Evolutionary conservation across 495 filamentous ascomycete genomes (phyloP).

Genomic region (Aspergillus sclerotiicarbonarius): DNA sequence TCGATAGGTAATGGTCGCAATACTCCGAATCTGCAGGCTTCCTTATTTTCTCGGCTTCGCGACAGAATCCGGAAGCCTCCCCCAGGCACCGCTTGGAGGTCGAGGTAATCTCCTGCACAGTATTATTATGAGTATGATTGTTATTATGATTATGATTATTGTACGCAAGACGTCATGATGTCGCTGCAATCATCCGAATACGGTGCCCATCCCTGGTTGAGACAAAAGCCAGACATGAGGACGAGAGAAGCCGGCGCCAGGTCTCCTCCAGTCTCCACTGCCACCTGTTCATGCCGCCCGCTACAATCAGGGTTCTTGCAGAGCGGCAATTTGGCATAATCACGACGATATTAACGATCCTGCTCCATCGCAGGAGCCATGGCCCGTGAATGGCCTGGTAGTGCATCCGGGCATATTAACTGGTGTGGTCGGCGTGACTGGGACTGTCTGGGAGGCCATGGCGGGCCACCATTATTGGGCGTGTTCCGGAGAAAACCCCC

Average conservation of each 20-base stretch:
- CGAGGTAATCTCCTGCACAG: not conserved
- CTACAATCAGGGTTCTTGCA: not conserved
- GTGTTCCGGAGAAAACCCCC: conserved; percentile 19
- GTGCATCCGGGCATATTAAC: not conserved
- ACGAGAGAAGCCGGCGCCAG: not conserved
- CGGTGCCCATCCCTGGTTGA: conserved; percentile 6
- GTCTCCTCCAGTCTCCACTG: not conserved
- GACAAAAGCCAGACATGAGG: not conserved
- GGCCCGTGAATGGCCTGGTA: not conserved
- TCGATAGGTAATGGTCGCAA: not conserved
- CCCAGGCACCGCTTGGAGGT: too few species aligned
- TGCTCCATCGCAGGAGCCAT: not conserved
- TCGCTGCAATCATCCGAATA: not conserved
- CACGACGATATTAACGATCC: not conserved
- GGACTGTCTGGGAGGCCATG: not conserved
- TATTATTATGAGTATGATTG: not conserved
- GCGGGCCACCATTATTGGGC: conserved; percentile 9
- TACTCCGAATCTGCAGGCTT: conserved; percentile 3
- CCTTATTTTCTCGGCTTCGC: conserved; percentile 2
- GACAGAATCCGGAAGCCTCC: not conserved
- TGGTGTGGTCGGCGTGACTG: not conserved
- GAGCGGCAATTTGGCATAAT: not conserved
- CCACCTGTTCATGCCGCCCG: not conserved
- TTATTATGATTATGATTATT: not conserved
- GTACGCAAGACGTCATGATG: not conserved